A percentile compares a stretch with the other conserved stretches of the same genome.
These are phyloP conservation scores for Saccharum hybrid DNA, from an alignment of 202 grass and related monocot genomes.

Conservation along the genomic window DNA sequence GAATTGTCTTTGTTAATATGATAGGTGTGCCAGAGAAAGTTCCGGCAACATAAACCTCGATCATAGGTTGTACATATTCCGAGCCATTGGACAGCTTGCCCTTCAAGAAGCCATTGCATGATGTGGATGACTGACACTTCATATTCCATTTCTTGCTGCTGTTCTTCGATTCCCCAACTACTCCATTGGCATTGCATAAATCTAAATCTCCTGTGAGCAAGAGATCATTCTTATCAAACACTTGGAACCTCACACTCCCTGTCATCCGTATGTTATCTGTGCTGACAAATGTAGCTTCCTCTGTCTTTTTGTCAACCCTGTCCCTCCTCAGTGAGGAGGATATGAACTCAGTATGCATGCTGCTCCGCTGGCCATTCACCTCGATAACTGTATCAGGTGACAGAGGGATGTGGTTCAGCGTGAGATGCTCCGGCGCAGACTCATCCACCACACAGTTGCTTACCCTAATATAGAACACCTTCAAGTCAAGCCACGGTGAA, in stretches of 20 bases:
- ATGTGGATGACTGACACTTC: conserved; percentile 62
- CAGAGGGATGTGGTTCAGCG: conserved; percentile 78
- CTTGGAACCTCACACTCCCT: conserved; percentile 79
- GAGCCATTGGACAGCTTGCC: conserved; percentile 51
- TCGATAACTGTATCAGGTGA: conserved; percentile 82
- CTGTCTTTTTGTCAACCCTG: conserved; percentile 68
- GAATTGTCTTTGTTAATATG: conserved; percentile 77
- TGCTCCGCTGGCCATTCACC: conserved; percentile 77
- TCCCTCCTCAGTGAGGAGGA: conserved; percentile 80
- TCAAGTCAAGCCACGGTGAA: conserved; percentile 85
- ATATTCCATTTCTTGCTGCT: conserved; percentile 80
- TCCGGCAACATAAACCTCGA: conserved; percentile 82
- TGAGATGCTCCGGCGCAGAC: conserved; percentile 64
- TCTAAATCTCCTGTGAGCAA: conserved; percentile 77
- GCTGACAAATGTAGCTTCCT: conserved; percentile 87
- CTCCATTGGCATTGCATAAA: conserved; percentile 63
- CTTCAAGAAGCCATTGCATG: conserved; percentile 67
- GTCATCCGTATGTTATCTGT: conserved; percentile 88
- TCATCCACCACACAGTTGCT: conserved; percentile 76
- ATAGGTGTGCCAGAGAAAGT: conserved; percentile 79
- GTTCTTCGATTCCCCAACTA: conserved; percentile 53
- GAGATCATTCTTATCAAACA: conserved; percentile 83
- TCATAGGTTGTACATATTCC: conserved; percentile 61
- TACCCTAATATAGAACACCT: conserved; percentile 79
- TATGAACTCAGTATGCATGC: conserved; percentile 79